These are phyloP conservation scores for Oryza glumipatula DNA, from an alignment of 176 grass and related monocot species.

Conservation along the genomic window DNA sequence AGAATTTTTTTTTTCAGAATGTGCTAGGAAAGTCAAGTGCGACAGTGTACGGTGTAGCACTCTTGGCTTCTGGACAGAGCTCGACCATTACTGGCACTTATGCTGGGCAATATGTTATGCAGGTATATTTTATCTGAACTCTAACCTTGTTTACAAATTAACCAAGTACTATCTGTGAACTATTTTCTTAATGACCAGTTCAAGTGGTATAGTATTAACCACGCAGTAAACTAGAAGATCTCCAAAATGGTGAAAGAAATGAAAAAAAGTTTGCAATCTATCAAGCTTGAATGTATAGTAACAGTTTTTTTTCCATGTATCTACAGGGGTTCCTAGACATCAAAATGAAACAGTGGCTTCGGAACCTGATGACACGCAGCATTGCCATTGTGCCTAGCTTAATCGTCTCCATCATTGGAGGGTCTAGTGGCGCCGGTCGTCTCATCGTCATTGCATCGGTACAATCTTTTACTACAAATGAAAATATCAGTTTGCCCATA, in stretches of 20 bases:
- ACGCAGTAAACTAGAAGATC: not conserved
- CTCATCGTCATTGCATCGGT: slow-evolving; percentile 96
- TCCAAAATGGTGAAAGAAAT: not conserved
- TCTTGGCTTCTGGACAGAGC: slow-evolving; percentile 78
- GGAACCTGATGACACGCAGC: slow-evolving; percentile 73
- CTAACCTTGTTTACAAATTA: not conserved
- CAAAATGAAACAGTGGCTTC: not conserved
- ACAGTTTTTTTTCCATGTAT: not conserved
- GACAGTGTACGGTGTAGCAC: slow-evolving; percentile 60
- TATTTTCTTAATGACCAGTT: too few species aligned
- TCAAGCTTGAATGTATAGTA: not conserved
- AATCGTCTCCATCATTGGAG: slow-evolving; percentile 74
- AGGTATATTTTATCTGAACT: slow-evolving; percentile 38
- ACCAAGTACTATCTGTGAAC: not conserved
- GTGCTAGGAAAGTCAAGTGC: slow-evolving; percentile 69
- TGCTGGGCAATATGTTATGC: slow-evolving; percentile 76
- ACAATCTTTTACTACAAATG: not conserved
- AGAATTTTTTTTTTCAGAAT: slow-evolving; percentile 50
- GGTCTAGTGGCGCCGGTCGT: slow-evolving; percentile 69
- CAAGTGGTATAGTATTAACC: too few species aligned
- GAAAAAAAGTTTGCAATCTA: not conserved
- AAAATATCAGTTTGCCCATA: not conserved
- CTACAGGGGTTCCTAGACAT: not conserved
- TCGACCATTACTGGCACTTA: slow-evolving; percentile 82
- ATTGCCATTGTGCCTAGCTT: slow-evolving; percentile 83